phyloP scores from a whole-genome alignment of 2,329 filamentous ascomycete genomes.

The Lasiodiplodia sp. region DNA sequence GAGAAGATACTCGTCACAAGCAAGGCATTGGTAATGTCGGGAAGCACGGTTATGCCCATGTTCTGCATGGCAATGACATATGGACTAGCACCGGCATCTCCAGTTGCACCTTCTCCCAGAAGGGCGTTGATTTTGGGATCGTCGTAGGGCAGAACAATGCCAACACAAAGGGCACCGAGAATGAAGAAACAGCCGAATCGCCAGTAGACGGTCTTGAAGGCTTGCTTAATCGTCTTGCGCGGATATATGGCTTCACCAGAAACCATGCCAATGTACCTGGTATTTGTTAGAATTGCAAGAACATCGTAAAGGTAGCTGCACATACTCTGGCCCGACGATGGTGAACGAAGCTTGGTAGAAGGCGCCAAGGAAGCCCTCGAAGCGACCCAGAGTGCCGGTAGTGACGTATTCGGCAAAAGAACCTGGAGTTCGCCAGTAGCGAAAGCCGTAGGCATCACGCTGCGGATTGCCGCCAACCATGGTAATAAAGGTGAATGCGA shows the following conservation, averaged over 20 bases:
- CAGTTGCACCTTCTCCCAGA: slow-evolving; percentile 29
- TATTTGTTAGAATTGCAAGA: background rate
- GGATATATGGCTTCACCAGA: slow-evolving; percentile 40
- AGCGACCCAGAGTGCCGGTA: slow-evolving; percentile 33
- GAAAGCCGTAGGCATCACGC: slow-evolving; percentile 47
- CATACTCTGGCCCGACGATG: slow-evolving; percentile 35
- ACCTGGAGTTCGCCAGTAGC: slow-evolving; percentile 41
- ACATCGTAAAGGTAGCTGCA: background rate
- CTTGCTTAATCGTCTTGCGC: slow-evolving; percentile 52
- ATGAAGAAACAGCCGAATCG: slow-evolving; percentile 58
- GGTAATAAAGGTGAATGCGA: slow-evolving; percentile 45
- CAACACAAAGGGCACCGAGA: slow-evolving; percentile 53
- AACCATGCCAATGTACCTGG: slow-evolving; percentile 39
- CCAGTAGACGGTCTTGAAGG: slow-evolving; percentile 58
- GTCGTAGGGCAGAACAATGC: slow-evolving; percentile 60
- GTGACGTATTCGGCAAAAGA: slow-evolving; percentile 39
- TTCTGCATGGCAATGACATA: slow-evolving; percentile 46
- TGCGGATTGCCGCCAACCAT: slow-evolving; percentile 47
- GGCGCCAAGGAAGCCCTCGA: slow-evolving; percentile 34
- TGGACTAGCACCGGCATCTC: slow-evolving; percentile 24
- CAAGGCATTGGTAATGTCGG: slow-evolving; percentile 36
- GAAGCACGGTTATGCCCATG: slow-evolving; percentile 43
- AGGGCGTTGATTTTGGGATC: slow-evolving; percentile 72
- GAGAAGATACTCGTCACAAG: slow-evolving; percentile 57
- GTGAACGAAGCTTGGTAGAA: slow-evolving; percentile 57